Evolutionary conservation across 257 asterid genomes (phyloP).

Genomic region (Avicennia marina): DNA sequence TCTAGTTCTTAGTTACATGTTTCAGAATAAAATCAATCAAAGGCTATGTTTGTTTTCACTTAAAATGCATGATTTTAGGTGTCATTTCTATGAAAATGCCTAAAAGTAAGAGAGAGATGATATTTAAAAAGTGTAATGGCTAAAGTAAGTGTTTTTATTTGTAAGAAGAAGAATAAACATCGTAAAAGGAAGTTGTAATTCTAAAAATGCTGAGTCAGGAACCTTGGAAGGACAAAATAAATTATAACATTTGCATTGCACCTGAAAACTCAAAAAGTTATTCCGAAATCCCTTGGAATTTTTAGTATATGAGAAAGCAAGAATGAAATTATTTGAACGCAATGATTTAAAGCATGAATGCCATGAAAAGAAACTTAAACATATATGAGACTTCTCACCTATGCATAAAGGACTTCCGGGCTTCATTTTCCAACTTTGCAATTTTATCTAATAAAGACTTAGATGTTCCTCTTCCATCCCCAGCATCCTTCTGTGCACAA

Average conservation of each 20-base stretch:
- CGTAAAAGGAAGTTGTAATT: too few species aligned
- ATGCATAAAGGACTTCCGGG: slow-evolving; percentile 98
- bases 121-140: too few species aligned
- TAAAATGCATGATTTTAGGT: too few species aligned
- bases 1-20: slow-evolving; percentile 2
- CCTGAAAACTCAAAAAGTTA: slow-evolving; percentile 6
- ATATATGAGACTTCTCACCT: slow-evolving; percentile 44
- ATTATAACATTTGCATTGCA: too few species aligned
- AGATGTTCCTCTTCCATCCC: slow-evolving; percentile 77
- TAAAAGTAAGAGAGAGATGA: too few species aligned
- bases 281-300: slow-evolving; percentile 6
- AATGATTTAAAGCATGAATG: background rate
- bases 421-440: slow-evolving; percentile 90
- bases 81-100: too few species aligned
- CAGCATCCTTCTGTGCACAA: slow-evolving; percentile 39
- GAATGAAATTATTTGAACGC: slow-evolving; percentile 1
- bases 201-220: background rate
- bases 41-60: too few species aligned
- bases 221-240: background rate
- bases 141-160: too few species aligned
- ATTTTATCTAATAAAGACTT: slow-evolving; percentile 78
- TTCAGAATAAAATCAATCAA: slow-evolving; percentile 1
- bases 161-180: too few species aligned
- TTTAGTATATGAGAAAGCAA: background rate
- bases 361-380: background rate